Percentiles rank a stretch among this genome's conserved stretches.
phyloP scores from a whole-genome alignment of 2,329 filamentous ascomycete species.

The Rhynchosporium agropyri region DNA sequence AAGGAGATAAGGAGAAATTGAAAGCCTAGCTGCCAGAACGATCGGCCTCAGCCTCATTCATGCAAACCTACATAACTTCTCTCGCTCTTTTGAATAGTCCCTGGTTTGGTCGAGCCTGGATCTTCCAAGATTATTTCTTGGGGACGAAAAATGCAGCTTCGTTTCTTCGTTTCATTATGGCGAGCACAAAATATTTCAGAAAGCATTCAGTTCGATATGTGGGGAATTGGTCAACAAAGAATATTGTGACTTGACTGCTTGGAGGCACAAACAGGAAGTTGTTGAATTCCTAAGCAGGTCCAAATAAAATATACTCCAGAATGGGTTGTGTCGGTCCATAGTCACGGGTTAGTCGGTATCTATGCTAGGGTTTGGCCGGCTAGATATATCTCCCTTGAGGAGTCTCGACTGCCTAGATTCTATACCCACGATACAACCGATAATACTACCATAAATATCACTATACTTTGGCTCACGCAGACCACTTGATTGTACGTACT shows the following conservation, averaged over 20 bases:
- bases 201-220: constrained; percentile 32
- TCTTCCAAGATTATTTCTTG: constrained; percentile 17
- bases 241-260: background rate
- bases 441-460: no score
- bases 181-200: background rate
- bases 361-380: no score
- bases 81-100: background rate
- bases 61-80: background rate
- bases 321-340: no score
- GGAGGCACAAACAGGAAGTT: background rate
- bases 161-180: constrained; percentile 8
- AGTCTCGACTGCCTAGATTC: no score
- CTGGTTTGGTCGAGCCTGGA: constrained; percentile 16
- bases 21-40: background rate
- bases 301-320: background rate
- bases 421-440: no score
- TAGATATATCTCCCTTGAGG: no score
- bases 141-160: background rate
- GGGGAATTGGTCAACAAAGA: background rate
- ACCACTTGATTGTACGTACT: no score
- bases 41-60: background rate
- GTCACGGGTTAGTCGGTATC: no score
- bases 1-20: background rate
- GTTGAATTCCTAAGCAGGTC: background rate
- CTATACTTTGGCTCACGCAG: no score